Evolutionary conservation across 176 grass and related monocot genomes (phyloP).

Genomic region (Pontederia paniculata): DNA sequence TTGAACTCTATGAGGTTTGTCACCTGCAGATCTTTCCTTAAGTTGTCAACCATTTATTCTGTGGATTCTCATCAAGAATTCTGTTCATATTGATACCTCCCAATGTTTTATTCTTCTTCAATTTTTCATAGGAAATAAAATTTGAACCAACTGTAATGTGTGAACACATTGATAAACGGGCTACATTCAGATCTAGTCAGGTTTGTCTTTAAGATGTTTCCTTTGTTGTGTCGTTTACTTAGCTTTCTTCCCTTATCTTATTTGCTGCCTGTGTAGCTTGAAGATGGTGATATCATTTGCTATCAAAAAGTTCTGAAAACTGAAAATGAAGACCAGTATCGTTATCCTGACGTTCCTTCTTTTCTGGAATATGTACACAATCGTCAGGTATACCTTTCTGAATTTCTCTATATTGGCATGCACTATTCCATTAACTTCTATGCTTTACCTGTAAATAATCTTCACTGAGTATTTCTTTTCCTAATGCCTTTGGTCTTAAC

Average conservation of each 20-base stretch:
- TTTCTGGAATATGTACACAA: conserved; percentile 86
- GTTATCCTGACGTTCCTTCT: conserved; percentile 67
- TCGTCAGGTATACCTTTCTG: conserved; percentile 43
- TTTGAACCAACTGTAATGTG: conserved; percentile 8
- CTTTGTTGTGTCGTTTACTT: conserved; percentile 14
- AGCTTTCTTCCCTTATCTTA: conserved; percentile 15
- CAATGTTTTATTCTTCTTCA: background rate
- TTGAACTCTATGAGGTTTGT: conserved; percentile 89
- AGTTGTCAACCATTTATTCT: background rate
- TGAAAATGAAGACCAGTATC: conserved; percentile 49
- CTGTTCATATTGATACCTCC: background rate
- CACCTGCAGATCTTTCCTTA: background rate
- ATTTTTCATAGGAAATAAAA: conserved; percentile 5
- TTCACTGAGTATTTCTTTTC: too few relatives aligned
- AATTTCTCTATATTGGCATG: too few relatives aligned
- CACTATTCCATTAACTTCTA: too few relatives aligned
- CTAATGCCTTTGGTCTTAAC: too few relatives aligned
- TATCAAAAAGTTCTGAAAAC: conserved; percentile 55
- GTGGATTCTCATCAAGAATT: background rate
- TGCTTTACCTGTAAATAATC: too few relatives aligned
- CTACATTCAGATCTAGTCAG: conserved; percentile 2
- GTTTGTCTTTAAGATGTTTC: background rate
- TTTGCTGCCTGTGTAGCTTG: conserved; percentile 34
- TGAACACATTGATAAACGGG: conserved; percentile 11
- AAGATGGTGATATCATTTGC: conserved; percentile 93